Evolutionary conservation across 2,329 filamentous ascomycete species (phyloP).

Genomic region (Fusarium xylarioides): DNA sequence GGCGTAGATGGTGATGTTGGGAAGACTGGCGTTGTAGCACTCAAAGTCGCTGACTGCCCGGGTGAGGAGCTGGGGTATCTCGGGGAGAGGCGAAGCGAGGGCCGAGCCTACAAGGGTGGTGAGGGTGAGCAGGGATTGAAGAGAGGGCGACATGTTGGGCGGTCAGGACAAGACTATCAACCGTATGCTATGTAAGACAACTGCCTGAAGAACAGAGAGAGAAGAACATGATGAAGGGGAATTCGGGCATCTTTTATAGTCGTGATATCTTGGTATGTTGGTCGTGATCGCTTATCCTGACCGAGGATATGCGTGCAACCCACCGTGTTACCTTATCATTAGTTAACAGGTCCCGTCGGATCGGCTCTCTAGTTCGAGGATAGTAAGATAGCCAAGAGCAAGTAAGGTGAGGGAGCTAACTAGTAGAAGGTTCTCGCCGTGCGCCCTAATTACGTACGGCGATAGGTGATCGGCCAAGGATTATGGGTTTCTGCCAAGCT

Average conservation of each 20-base stretch:
- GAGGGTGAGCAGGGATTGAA: slow-evolving; percentile 17
- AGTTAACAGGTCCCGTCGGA: slow-evolving; percentile 12
- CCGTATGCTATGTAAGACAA: neutral
- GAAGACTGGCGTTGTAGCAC: slow-evolving; percentile 48
- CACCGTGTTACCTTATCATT: slow-evolving; percentile 29
- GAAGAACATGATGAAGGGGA: neutral
- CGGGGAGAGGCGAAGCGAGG: slow-evolving; percentile 23
- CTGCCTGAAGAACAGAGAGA: neutral
- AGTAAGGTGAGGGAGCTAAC: neutral
- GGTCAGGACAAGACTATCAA: neutral
- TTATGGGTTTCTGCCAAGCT: slow-evolving; percentile 2
- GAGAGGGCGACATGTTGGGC: slow-evolving; percentile 15
- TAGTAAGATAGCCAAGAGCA: slow-evolving; percentile 8
- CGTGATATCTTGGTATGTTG: neutral
- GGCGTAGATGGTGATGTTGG: slow-evolving; percentile 64
- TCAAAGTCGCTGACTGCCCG: slow-evolving; percentile 20
- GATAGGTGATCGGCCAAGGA: slow-evolving; percentile 12
- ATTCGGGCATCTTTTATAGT: slow-evolving; percentile 14
- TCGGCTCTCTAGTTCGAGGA: neutral
- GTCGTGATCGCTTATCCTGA: neutral
- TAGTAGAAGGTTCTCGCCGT: neutral
- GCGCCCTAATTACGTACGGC: slow-evolving; percentile 15
- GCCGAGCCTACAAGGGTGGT: slow-evolving; percentile 12
- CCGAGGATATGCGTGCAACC: slow-evolving; percentile 3
- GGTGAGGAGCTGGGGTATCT: slow-evolving; percentile 2